Conservation (phyloP, 106 monocot genomes). For the Vanilla planifolia region DNA sequence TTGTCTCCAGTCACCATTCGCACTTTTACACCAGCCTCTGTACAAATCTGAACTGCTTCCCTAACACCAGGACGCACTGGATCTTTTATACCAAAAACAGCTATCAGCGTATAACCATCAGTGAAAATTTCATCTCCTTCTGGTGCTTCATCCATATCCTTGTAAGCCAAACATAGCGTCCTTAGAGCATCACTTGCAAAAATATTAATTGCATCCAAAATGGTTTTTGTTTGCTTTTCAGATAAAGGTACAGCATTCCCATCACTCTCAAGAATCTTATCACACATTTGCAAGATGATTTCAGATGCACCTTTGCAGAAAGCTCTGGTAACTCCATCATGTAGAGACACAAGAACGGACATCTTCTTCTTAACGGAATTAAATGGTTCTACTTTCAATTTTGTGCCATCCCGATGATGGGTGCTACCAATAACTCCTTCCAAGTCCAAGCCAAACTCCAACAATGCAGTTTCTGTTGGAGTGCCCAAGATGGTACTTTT, state of each 20-base stretch:
- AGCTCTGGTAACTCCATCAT: conserved; percentile 43
- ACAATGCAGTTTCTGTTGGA: conserved; percentile 82
- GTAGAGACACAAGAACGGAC: conserved; percentile 71
- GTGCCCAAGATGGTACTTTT: conserved; percentile 64
- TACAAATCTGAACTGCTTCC: conserved; percentile 77
- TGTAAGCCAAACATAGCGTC: conserved; percentile 82
- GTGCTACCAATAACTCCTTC: conserved; percentile 38
- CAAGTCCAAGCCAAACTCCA: conserved; percentile 79
- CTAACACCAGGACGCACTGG: conserved; percentile 82
- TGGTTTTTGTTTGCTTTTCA: conserved; percentile 34
- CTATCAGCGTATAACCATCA: conserved; percentile 73
- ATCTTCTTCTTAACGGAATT: conserved; percentile 93
- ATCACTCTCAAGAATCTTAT: conserved; percentile 48
- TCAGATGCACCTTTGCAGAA: conserved; percentile 97
- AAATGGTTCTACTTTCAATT: conserved; percentile 90
- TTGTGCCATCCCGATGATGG: conserved; percentile 32
- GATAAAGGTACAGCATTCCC: conserved; percentile 45
- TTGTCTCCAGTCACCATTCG: conserved; percentile 99
- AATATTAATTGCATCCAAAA: conserved; percentile 43
- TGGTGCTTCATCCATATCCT: conserved; percentile 36
- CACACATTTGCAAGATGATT: conserved; percentile 72
- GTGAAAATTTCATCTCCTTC: conserved; percentile 49
- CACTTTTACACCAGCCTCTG: conserved; percentile 81
- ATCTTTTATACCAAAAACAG: conserved; percentile 95
- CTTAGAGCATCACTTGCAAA: conserved; percentile 83